Percentiles rank a stretch among this genome's conserved stretches.
Evolutionary conservation across 805 yeast genomes (phyloP).

Genomic region (Metschnikowia aberdeeniae): DNA sequence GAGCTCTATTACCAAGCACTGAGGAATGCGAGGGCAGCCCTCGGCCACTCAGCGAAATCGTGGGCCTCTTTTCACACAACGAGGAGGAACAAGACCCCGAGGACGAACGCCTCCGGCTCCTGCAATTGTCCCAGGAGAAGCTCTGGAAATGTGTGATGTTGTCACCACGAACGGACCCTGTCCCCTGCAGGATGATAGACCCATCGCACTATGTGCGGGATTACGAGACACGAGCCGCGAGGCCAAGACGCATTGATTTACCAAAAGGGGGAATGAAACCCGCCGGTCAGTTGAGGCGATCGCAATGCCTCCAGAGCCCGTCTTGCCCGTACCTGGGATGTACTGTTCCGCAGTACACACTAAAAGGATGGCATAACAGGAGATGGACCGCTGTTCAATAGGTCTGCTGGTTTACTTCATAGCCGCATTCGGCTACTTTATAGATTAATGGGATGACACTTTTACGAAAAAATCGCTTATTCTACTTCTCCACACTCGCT

Average conservation of each 20-base stretch:
- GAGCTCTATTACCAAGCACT: slow-evolving; percentile 7
- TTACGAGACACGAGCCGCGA: not conserved
- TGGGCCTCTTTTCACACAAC: not conserved
- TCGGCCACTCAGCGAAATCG: not conserved
- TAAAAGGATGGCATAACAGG: slow-evolving; percentile 18
- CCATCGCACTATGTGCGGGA: slow-evolving; percentile 19
- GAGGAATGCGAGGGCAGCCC: slow-evolving; percentile 6
- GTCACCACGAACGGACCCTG: slow-evolving; percentile 46
- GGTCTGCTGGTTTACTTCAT: not conserved
- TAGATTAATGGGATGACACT: slow-evolving; percentile 1
- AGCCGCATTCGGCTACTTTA: not conserved
- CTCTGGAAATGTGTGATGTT: slow-evolving; percentile 37
- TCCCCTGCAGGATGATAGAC: slow-evolving; percentile 22
- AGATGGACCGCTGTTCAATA: slow-evolving; percentile 11
- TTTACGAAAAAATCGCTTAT: no score
- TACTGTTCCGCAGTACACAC: slow-evolving; percentile 18
- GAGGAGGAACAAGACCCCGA: not conserved
- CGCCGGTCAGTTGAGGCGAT: slow-evolving; percentile 27
- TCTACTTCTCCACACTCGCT: no score
- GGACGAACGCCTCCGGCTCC: slow-evolving; percentile 1
- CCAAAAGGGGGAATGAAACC: slow-evolving; percentile 25
- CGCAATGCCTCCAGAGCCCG: slow-evolving; percentile 9
- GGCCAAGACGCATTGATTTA: slow-evolving; percentile 3
- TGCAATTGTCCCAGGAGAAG: slow-evolving; percentile 16
- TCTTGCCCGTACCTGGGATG: slow-evolving; percentile 12